Evolutionary conservation across 768 basidiomycete genomes (phyloP).

Genomic region (Amanita brunnescens): DNA sequence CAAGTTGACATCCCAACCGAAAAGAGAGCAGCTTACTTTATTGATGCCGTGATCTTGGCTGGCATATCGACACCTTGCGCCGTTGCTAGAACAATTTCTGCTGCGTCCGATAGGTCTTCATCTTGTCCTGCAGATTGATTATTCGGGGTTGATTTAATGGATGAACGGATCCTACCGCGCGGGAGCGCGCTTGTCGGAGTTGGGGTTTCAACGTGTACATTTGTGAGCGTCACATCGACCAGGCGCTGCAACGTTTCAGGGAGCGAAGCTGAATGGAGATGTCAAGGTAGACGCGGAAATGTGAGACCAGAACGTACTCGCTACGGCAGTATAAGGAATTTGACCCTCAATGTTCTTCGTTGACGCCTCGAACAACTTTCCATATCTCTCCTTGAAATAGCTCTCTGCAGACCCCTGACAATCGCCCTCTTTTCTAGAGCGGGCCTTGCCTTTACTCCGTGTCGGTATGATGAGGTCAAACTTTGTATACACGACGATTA

Average conservation of each 20-base stretch:
- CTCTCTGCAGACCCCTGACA: not conserved
- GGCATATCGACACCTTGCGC: not conserved
- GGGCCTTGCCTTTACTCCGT: too few species aligned
- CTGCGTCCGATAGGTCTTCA: not conserved
- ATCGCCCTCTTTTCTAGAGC: too few species aligned
- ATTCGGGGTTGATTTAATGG: not conserved
- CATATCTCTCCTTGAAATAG: not conserved
- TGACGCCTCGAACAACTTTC: not conserved
- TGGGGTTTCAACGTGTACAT: not conserved
- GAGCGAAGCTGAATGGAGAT: not conserved
- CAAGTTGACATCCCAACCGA: not conserved
- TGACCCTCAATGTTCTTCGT: not conserved
- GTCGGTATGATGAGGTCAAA: constrained; percentile 17
- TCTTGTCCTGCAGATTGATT: not conserved
- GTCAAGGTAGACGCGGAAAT: not conserved
- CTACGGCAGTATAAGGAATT: not conserved
- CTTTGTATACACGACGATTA: constrained; percentile 25
- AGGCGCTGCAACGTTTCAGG: not conserved
- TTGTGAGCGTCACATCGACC: not conserved
- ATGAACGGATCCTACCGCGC: not conserved
- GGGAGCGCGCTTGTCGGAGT: too few species aligned
- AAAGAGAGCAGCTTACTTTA: not conserved
- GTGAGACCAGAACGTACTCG: not conserved
- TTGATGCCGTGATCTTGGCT: not conserved
- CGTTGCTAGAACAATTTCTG: not conserved